Conservation (phyloP, 495 filamentous ascomycete species). For the Xylaria intraflava region DNA sequence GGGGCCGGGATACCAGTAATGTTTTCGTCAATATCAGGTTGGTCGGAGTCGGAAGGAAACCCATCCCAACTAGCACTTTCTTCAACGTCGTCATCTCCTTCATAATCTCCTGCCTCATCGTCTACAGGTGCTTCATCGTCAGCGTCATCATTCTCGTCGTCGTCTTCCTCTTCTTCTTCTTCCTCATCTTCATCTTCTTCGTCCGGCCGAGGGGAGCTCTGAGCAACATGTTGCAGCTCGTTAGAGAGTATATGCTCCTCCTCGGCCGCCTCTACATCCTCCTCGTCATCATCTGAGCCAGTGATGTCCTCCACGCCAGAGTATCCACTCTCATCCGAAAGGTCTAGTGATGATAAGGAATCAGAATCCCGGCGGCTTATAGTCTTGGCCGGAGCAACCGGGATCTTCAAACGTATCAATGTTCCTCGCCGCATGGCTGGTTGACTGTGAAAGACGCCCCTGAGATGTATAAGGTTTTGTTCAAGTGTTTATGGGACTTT, state of each 20-base stretch:
- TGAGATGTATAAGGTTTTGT: slow-evolving; percentile 12
- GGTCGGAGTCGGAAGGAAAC: slow-evolving; percentile 44
- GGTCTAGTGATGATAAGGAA: slow-evolving; percentile 40
- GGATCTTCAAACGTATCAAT: slow-evolving; percentile 44
- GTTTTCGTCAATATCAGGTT: slow-evolving; percentile 36
- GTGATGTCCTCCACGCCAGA: slow-evolving; percentile 70
- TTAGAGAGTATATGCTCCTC: slow-evolving; percentile 58
- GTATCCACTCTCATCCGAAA: slow-evolving; percentile 62
- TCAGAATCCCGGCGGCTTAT: slow-evolving; percentile 35
- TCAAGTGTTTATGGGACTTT: too few species aligned
- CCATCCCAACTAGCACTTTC: slow-evolving; percentile 53
- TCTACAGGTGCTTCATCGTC: slow-evolving; percentile 33
- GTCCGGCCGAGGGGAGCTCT: slow-evolving; percentile 37
- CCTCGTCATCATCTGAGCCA: slow-evolving; percentile 70
- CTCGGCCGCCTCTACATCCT: slow-evolving; percentile 64
- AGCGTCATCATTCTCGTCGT: slow-evolving; percentile 33
- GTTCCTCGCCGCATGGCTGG: slow-evolving; percentile 40
- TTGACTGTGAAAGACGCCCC: slow-evolving; percentile 7
- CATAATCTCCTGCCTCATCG: slow-evolving; percentile 33
- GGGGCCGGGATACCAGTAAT: slow-evolving; percentile 38
- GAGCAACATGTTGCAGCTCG: slow-evolving; percentile 26
- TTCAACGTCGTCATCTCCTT: slow-evolving; percentile 34
- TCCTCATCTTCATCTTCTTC: slow-evolving; percentile 27
- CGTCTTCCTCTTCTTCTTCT: slow-evolving; percentile 24
- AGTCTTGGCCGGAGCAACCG: slow-evolving; percentile 34